Conservation (phyloP, 2,329 filamentous ascomycete genomes). For the Fusarium verrucosum region DNA sequence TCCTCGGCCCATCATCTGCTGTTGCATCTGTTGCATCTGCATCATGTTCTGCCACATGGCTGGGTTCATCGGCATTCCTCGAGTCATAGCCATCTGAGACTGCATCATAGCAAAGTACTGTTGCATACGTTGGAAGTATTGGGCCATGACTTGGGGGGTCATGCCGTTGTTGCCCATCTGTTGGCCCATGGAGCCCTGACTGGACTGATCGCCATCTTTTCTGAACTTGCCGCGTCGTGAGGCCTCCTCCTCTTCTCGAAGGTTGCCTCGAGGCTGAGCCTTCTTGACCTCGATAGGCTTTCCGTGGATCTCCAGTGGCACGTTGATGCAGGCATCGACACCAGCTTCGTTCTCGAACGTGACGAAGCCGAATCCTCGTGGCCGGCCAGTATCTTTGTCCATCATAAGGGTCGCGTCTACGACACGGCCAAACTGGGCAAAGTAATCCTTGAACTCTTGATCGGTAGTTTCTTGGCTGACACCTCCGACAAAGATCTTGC, state of each 20-base stretch:
- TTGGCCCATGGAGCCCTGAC: slow-evolving; percentile 52
- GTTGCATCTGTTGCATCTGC: slow-evolving; percentile 77
- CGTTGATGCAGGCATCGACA: slow-evolving; percentile 87
- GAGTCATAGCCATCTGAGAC: slow-evolving; percentile 87
- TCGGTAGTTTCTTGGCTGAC: slow-evolving; percentile 98
- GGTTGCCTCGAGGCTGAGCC: slow-evolving; percentile 92
- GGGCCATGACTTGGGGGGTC: slow-evolving; percentile 97
- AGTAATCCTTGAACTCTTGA: slow-evolving; percentile 95
- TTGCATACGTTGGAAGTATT: slow-evolving; percentile 99
- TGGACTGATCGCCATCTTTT: slow-evolving; percentile 60
- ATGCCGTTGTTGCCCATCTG: slow-evolving; percentile 69
- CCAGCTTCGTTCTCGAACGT: slow-evolving; percentile 97
- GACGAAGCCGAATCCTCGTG: slow-evolving; percentile 95
- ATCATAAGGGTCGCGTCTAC: slow-evolving; percentile 99
- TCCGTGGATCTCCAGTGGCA: slow-evolving; percentile 88
- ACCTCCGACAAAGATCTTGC: slow-evolving; percentile 98
- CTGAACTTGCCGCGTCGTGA: slow-evolving; percentile 69
- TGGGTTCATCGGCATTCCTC: slow-evolving; percentile 76
- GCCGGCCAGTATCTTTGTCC: slow-evolving; percentile 98
- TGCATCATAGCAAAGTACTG: slow-evolving; percentile 97
- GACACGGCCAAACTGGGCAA: slow-evolving; percentile 94
- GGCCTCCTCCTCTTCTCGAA: slow-evolving; percentile 88
- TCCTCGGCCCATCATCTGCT: slow-evolving; percentile 59
- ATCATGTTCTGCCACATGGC: slow-evolving; percentile 80
- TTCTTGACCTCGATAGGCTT: slow-evolving; percentile 99